Evolutionary conservation across 2,329 filamentous ascomycete genomes (phyloP).

Genomic region (Colletotrichum sp.): DNA sequence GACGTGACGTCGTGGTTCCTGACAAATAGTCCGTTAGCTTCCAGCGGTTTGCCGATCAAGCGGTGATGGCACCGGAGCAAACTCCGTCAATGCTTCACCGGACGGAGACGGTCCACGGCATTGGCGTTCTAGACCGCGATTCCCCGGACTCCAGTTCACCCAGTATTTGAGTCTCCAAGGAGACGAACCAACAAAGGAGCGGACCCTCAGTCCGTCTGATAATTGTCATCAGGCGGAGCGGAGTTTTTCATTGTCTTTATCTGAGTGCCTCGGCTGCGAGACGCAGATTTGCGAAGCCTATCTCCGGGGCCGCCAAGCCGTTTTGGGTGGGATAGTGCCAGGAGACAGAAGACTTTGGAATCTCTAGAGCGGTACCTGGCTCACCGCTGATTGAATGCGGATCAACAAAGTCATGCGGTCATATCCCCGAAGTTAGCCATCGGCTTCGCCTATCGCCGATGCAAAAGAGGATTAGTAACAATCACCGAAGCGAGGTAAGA

Average conservation of each 20-base stretch:
- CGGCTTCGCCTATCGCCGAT: conserved; percentile 4
- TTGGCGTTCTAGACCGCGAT: not conserved
- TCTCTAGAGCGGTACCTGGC: not conserved
- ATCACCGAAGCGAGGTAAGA: not conserved
- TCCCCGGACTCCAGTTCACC: not conserved
- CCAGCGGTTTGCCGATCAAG: not conserved
- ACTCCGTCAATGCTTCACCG: not conserved
- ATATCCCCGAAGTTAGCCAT: not conserved
- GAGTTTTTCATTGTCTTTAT: not conserved
- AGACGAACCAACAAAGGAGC: not conserved
- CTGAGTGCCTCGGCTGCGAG: not conserved
- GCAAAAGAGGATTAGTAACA: not conserved
- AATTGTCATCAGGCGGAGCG: not conserved
- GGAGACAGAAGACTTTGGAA: not conserved
- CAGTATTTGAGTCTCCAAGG: not conserved
- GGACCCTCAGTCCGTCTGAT: not conserved
- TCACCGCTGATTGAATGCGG: not conserved
- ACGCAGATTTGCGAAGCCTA: not conserved
- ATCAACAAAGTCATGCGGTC: not conserved
- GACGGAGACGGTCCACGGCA: not conserved
- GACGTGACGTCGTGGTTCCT: not conserved
- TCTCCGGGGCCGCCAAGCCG: not conserved
- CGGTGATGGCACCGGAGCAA: not conserved
- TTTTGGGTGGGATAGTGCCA: not conserved
- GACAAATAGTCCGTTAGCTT: not conserved